Evolutionary conservation across 2,329 filamentous ascomycete species (phyloP).

Genomic region (Lecanicillium sp.): DNA sequence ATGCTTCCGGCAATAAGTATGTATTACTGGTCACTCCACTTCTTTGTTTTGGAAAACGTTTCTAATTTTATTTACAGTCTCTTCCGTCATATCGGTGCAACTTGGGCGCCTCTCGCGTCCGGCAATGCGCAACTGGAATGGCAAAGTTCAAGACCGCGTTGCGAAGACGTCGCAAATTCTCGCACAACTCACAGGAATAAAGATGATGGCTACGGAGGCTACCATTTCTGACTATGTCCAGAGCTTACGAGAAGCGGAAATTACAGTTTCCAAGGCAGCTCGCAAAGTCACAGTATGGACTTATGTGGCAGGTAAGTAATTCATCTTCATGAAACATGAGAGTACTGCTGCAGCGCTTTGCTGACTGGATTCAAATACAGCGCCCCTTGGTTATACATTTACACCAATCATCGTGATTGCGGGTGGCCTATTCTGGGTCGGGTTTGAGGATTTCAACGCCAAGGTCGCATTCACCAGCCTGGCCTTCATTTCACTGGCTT

Average conservation of each 20-base stretch:
- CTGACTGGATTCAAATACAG: too few species aligned
- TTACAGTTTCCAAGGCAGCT: neutral
- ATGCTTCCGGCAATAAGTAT: too few species aligned
- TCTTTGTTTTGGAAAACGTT: too few species aligned
- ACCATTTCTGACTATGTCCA: neutral
- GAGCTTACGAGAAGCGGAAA: neutral
- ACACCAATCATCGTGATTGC: conserved; percentile 3
- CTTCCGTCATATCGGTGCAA: too few species aligned
- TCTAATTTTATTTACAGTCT: too few species aligned
- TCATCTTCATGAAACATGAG: neutral
- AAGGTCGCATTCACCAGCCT: too few species aligned
- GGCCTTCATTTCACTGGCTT: too few species aligned
- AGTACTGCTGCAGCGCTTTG: too few species aligned
- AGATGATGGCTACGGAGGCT: conserved; percentile 5
- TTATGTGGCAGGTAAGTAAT: neutral
- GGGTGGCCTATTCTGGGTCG: conserved; percentile 1
- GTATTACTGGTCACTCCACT: too few species aligned
- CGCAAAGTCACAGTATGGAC: neutral
- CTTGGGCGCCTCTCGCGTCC: too few species aligned
- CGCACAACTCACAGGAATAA: conserved; percentile 2
- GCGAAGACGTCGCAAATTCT: neutral
- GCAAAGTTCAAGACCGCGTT: neutral
- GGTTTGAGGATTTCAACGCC: neutral
- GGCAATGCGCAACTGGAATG: neutral
- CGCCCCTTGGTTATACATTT: too few species aligned